phyloP scores from a whole-genome alignment of 2,329 filamentous ascomycete species.

The Pestalotiopsis sp. region DNA sequence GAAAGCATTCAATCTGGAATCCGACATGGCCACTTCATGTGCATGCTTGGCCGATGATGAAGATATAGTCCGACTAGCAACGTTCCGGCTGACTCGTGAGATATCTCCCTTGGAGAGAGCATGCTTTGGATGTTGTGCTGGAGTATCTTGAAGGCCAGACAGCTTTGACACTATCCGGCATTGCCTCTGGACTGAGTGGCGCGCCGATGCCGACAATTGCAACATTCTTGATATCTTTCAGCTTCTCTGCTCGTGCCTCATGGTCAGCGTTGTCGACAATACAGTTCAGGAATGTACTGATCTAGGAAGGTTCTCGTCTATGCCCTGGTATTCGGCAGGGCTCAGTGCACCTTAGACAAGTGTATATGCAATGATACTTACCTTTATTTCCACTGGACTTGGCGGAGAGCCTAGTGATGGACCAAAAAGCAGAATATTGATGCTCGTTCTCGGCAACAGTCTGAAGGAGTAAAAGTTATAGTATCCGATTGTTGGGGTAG shows the following conservation, averaged over 20 bases:
- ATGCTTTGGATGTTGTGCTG: not conserved
- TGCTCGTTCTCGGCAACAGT: too few species aligned
- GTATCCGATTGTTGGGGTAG: too few species aligned
- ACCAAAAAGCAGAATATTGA: too few species aligned
- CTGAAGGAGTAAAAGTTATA: too few species aligned
- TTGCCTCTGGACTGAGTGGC: not conserved
- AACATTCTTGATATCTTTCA: not conserved
- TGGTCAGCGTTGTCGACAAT: too few species aligned
- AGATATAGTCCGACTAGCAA: not conserved
- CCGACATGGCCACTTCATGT: slow-evolving; percentile 4
- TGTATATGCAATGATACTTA: too few species aligned
- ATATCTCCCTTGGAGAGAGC: not conserved
- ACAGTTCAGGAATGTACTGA: too few species aligned
- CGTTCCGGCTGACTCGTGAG: not conserved
- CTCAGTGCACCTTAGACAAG: too few species aligned
- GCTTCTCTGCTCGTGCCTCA: not conserved
- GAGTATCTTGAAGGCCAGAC: not conserved
- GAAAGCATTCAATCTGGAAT: not conserved
- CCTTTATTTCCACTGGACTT: too few species aligned
- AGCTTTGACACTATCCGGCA: not conserved
- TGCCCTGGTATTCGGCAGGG: too few species aligned
- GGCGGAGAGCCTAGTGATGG: too few species aligned
- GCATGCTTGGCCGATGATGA: not conserved
- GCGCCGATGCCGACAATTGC: not conserved
- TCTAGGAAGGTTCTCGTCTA: too few species aligned